Percentiles rank a stretch among this genome's conserved stretches.
Conservation (phyloP, 768 basidiomycete species). For the Lactifluus rugatus region DNA sequence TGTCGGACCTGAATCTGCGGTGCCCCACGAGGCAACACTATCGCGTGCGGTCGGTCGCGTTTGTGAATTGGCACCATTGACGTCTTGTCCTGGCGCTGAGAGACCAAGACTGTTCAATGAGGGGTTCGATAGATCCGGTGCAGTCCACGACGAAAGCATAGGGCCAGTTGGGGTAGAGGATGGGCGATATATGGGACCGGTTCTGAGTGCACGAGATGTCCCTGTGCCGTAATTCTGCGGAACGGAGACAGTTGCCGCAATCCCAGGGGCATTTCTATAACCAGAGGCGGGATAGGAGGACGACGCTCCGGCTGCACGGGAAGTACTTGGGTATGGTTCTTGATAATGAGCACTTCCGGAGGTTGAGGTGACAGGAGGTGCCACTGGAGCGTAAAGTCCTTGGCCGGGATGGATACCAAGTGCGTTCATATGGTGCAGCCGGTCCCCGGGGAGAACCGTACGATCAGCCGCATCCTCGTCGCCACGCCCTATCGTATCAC, state of each 20-base stretch:
- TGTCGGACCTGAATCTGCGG: neutral
- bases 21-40: slow-evolving; percentile 14
- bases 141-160: slow-evolving; percentile 4
- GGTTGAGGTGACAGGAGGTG: neutral
- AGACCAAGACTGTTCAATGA: slow-evolving; percentile 17
- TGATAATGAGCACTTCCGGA: neutral
- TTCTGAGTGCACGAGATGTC: neutral
- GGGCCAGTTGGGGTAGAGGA: slow-evolving; percentile 13
- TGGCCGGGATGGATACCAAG: slow-evolving; percentile 12
- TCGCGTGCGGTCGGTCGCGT: neutral
- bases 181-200: neutral
- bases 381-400: neutral
- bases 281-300: neutral
- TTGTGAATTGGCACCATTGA: neutral
- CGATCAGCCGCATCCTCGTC: neutral
- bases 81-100: neutral
- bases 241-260: neutral
- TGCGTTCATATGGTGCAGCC: neutral
- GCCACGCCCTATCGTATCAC: neutral
- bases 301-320: neutral
- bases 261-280: neutral
- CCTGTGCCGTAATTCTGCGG: neutral
- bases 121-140: slow-evolving; percentile 7
- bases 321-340: neutral
- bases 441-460: neutral